Base-by-base conservation (phyloP, 225 moss, liverwort and hornwort genomes). In the Marchantia paleacea region DNA sequence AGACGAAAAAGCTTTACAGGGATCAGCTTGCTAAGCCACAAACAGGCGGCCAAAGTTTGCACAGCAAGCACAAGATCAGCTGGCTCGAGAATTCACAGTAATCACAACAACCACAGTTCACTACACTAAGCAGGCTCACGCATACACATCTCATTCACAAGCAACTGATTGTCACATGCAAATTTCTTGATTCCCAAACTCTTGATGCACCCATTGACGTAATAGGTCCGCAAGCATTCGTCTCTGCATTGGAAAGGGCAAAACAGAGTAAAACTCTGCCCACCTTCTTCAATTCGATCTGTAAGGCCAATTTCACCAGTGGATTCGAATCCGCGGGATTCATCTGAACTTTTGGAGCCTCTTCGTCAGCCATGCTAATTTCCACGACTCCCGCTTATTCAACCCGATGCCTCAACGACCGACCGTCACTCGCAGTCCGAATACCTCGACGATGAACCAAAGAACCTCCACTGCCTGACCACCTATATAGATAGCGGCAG, bases 271-370 rank as follows among this genome's bases (percentile, higher is more conserved):
- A 26, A 60, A 54, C 25, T 28, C 6, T 8, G 54, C 75, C 58
- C 20, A 86, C 86, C 83, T 86, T 72, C 48, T 70, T 75, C 39
- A 51, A 0, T 4, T 60, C 69, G 15, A 83, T 79, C 75, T 58
- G 81, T 83, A 75, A 79, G 0, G 47, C 83, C 3, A 86, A 78
- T 74, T 86, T 86, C 28, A 53, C 81, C 64, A 86, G 65, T 25
- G 83, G 81, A 49, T 30, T 12, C 83, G 75, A n/a, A 48, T 65
- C 74, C 52, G 16, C 72, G 52, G 80, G 85, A 14, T 50, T 29
- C 10, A 4, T 12, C 31, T 6, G 26, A 60, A 76, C 6, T 28
- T 29, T 74, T 22, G 58, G 31, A 3, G 31, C 25, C 50, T 57
- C 69, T n/a, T 82, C 76, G 0, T 57, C 52, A 61, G 55, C 52